These are phyloP conservation scores for Pyrenopolyporus hunteri DNA, from an alignment of 495 filamentous ascomycete species.

Conservation along the genomic window DNA sequence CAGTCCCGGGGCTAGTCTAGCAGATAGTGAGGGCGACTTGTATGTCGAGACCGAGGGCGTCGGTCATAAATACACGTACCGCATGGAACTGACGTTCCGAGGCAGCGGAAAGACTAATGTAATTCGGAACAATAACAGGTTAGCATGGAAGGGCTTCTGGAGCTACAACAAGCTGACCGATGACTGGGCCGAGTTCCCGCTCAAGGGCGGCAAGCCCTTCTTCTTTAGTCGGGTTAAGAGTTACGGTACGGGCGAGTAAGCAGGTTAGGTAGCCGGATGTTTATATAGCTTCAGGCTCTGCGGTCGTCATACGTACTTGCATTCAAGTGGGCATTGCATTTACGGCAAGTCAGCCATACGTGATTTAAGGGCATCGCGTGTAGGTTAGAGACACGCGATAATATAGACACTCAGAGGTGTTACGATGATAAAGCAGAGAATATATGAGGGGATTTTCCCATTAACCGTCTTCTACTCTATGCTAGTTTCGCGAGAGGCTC, in stretches of 20 bases:
- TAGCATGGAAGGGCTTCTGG: constrained; percentile 90
- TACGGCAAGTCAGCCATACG: neutral
- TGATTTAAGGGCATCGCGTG: neutral
- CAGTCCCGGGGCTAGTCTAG: constrained; percentile 31
- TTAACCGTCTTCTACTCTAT: no score
- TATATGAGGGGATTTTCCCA: neutral
- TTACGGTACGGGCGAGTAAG: constrained; percentile 57
- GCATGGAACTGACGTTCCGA: constrained; percentile 73
- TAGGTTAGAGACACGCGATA: neutral
- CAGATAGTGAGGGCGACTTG: constrained; percentile 66
- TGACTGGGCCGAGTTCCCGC: constrained; percentile 84
- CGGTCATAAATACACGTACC: constrained; percentile 75
- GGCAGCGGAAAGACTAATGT: constrained; percentile 50
- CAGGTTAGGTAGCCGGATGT: neutral
- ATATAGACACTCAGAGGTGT: neutral
- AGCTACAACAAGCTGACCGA: constrained; percentile 88
- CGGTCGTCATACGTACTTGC: neutral
- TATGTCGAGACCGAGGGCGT: constrained; percentile 87
- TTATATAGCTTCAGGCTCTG: neutral
- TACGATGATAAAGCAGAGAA: neutral
- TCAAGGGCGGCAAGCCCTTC: constrained; percentile 84
- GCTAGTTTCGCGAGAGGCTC: no score
- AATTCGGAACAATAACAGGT: constrained; percentile 77
- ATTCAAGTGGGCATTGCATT: neutral
- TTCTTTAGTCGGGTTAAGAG: constrained; percentile 87